Percentiles rank a stretch among this genome's conserved stretches.
These are phyloP conservation scores for Rhizopogon roseolus DNA, from an alignment of 768 basidiomycete species.

Conservation along the genomic window DNA sequence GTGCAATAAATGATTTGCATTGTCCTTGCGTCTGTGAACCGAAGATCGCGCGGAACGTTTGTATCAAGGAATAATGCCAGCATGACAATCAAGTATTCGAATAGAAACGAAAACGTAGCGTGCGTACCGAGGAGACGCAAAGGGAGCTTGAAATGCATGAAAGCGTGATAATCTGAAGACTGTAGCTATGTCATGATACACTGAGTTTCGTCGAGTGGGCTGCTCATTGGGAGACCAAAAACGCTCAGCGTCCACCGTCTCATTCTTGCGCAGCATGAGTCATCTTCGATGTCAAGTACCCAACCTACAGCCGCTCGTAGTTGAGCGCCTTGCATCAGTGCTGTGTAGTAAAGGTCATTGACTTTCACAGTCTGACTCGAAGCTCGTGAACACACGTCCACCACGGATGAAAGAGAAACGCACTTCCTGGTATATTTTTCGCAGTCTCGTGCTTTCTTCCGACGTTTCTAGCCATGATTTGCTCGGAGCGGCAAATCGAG, in stretches of 20 bases:
- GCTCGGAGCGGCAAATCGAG: constrained; percentile 5
- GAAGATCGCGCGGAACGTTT: no score
- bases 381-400: background rate
- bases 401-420: background rate
- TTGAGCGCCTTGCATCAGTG: constrained; percentile 5
- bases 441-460: constrained; percentile 4
- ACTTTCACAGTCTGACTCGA: constrained; percentile 1
- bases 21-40: background rate
- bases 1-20: background rate
- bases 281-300: constrained; percentile 3
- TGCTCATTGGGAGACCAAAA: constrained; percentile 6
- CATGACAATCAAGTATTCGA: background rate
- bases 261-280: constrained; percentile 3
- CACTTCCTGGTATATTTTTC: background rate
- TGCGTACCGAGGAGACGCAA: background rate
- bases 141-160: no score
- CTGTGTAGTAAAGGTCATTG: background rate
- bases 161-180: background rate
- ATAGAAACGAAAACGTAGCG: background rate
- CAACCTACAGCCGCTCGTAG: constrained; percentile 6
- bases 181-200: background rate
- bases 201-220: background rate
- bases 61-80: no score
- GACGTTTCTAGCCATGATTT: constrained; percentile 2
- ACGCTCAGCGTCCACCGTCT: constrained; percentile 4